phyloP scores from a whole-genome alignment of 768 basidiomycete genomes.

The Phlebiopsis flavidoalba region DNA sequence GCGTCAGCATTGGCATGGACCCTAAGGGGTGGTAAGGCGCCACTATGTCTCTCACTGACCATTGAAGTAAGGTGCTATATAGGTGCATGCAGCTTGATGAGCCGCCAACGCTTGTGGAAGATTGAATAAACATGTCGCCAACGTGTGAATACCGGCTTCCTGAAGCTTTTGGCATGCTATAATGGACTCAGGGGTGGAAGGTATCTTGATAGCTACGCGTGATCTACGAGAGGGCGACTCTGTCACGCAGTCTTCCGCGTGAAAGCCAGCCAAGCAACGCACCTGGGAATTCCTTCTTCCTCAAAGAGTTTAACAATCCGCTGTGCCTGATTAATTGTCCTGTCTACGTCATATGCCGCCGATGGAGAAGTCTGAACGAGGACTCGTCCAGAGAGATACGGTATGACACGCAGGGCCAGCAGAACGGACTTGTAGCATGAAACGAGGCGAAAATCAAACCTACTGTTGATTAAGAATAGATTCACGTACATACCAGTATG shows the following conservation, averaged over 20 bases:
- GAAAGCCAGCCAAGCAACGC: neutral
- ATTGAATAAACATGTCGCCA: conserved; percentile 51
- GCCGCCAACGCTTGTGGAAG: conserved; percentile 53
- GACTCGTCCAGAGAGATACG: conserved; percentile 36
- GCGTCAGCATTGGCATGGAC: neutral
- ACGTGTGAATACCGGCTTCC: conserved; percentile 43
- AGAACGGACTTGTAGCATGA: conserved; percentile 33
- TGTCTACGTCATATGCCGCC: conserved; percentile 35
- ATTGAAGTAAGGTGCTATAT: conserved; percentile 55
- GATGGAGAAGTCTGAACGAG: conserved; percentile 41
- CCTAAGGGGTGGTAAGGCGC: neutral
- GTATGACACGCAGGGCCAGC: conserved; percentile 38
- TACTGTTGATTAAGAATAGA: neutral
- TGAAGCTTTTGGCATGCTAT: conserved; percentile 43
- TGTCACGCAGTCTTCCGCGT: neutral
- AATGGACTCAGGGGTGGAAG: conserved; percentile 47
- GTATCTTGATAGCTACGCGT: conserved; percentile 57
- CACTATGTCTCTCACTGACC: conserved; percentile 26
- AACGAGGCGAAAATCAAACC: neutral
- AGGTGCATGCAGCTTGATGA: conserved; percentile 45
- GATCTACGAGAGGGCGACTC: conserved; percentile 26
- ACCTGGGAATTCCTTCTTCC: conserved; percentile 39
- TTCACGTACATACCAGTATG: neutral
- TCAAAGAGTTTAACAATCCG: conserved; percentile 37
- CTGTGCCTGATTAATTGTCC: conserved; percentile 38